A percentile compares a stretch with the other conserved stretches of the same genome.
Evolutionary conservation across 1,284 basidiomycete genomes (phyloP).

Genomic region (Sanguinoderma infundibulare): DNA sequence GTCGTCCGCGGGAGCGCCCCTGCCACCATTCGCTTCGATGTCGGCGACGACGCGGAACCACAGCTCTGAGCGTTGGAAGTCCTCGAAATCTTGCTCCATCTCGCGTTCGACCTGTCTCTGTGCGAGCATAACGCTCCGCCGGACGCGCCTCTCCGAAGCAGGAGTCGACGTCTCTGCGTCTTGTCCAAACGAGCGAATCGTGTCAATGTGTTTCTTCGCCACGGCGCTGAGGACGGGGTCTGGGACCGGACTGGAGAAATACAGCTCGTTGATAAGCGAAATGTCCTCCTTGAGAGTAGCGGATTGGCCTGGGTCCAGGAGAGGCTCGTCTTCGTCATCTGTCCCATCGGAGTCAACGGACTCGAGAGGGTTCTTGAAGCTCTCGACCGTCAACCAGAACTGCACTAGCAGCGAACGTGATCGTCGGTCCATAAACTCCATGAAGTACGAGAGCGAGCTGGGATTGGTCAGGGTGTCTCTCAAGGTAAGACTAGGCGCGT

Average conservation of each 20-base stretch:
- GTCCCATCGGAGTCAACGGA: slow-evolving; percentile 74
- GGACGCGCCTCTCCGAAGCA: slow-evolving; percentile 62
- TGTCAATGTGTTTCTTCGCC: slow-evolving; percentile 69
- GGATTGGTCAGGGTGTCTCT: slow-evolving; percentile 86
- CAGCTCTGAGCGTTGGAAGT: slow-evolving; percentile 86
- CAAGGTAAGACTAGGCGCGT: slow-evolving; percentile 45
- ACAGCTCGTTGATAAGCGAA: slow-evolving; percentile 83
- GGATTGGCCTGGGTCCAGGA: slow-evolving; percentile 61
- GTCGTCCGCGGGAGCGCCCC: slow-evolving; percentile 19
- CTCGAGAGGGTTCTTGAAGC: slow-evolving; percentile 96
- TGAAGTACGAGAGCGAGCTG: slow-evolving; percentile 91
- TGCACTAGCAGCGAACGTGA: slow-evolving; percentile 87
- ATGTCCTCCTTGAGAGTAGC: slow-evolving; percentile 84
- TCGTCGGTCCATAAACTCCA: slow-evolving; percentile 97
- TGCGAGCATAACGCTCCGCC: slow-evolving; percentile 80
- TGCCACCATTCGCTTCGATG: slow-evolving; percentile 44
- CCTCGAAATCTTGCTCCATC: slow-evolving; percentile 92
- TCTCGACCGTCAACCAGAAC: slow-evolving; percentile 97
- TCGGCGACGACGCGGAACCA: slow-evolving; percentile 90
- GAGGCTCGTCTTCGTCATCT: slow-evolving; percentile 67
- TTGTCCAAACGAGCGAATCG: slow-evolving; percentile 71
- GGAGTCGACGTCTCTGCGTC: slow-evolving; percentile 49
- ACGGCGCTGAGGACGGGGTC: slow-evolving; percentile 69
- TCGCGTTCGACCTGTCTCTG: slow-evolving; percentile 86
- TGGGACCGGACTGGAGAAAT: slow-evolving; percentile 70